Base-by-base conservation (phyloP, 78 protist species). In the Guillardia theta region DNA sequence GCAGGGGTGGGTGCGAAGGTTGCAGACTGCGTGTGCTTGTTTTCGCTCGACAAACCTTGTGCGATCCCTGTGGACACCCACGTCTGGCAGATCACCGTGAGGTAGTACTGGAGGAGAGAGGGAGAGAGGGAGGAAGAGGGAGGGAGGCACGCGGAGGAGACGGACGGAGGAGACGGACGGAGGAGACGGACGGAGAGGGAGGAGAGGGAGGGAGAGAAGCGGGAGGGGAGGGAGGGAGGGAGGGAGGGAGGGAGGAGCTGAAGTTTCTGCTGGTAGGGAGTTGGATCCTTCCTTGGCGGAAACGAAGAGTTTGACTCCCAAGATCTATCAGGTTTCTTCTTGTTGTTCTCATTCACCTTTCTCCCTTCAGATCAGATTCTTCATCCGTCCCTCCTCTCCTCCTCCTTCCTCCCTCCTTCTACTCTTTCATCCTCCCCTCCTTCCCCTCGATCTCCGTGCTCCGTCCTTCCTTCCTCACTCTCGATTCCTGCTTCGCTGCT, bases 11-110 rank as follows among this genome's bases (percentile, higher is more conserved):
- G 9, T 5, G 5, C 19, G 18, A 9, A 77, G 88, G 88, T 77
- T 5, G 98, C 99, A 4, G 99, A 98, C 95, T 98, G 99, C 58
- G 97, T 98, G 36, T 93, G 96, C 27, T 93, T 98, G 70, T 96
- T 97, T 88, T 87, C 97, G 22, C 48, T 97, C 46, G 93, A 93
- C 62, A 30, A 88, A 44, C 43, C 18, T 27, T 96, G 47, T 39
- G 88, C 95, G 9, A 95, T 97, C 0, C 98, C 98, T 22, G 96
- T 97, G 3, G 98, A 97, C 93, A 88, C 96, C 33, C 98, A 97
- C 93, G 96, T 97, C 19, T 96, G 95, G 94, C 64, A 64, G 44
- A 64, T 97, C 10, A n/a, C n/a, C n/a, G n/a, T n/a, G n/a, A n/a
- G n/a, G n/a, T n/a, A n/a, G n/a, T n/a, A n/a, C n/a, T n/a, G n/a